Conservation (phyloP, 192 early-diverging fungal genomes). For the Coemansia sp. region DNA sequence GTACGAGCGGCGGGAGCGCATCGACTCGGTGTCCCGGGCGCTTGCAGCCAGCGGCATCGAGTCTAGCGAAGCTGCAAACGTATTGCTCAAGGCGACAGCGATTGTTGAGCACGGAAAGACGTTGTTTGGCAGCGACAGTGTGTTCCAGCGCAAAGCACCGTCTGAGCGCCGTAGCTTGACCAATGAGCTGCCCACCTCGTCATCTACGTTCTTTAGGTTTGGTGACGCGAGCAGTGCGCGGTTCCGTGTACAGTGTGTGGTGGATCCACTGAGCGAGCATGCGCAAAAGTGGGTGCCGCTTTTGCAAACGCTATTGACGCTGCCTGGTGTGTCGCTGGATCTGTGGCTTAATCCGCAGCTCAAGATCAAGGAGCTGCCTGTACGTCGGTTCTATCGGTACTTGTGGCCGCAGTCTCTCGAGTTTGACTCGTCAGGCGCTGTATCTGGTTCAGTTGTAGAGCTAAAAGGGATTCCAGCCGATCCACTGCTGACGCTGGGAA, state of each 20-base stretch:
- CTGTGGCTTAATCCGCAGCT: slow-evolving; percentile 67
- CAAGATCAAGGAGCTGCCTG: slow-evolving; percentile 64
- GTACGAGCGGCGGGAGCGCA: slow-evolving; percentile 61
- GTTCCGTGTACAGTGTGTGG: slow-evolving; percentile 53
- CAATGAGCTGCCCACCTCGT: not conserved
- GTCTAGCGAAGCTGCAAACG: not conserved
- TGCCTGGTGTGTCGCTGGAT: slow-evolving; percentile 66
- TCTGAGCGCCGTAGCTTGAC: not conserved
- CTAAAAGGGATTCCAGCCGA: slow-evolving; percentile 77
- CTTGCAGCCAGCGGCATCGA: slow-evolving; percentile 6
- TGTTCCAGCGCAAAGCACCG: slow-evolving; percentile 20
- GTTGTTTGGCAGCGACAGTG: slow-evolving; percentile 10
- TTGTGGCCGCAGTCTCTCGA: slow-evolving; percentile 62
- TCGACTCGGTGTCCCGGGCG: slow-evolving; percentile 26
- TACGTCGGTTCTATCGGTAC: slow-evolving; percentile 91
- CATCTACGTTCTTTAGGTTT: slow-evolving; percentile 10
- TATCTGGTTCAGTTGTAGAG: slow-evolving; percentile 57
- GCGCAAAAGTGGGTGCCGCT: slow-evolving; percentile 80
- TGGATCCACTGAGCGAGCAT: slow-evolving; percentile 77
- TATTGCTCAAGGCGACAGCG: slow-evolving; percentile 22
- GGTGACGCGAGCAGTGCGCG: slow-evolving; percentile 20
- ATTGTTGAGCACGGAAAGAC: slow-evolving; percentile 28
- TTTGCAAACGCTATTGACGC: slow-evolving; percentile 62
- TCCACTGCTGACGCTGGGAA: slow-evolving; percentile 80
- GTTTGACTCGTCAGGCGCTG: slow-evolving; percentile 59